Base-by-base conservation (phyloP, 148 eudicot species). In the Nyssa sinensis region DNA sequence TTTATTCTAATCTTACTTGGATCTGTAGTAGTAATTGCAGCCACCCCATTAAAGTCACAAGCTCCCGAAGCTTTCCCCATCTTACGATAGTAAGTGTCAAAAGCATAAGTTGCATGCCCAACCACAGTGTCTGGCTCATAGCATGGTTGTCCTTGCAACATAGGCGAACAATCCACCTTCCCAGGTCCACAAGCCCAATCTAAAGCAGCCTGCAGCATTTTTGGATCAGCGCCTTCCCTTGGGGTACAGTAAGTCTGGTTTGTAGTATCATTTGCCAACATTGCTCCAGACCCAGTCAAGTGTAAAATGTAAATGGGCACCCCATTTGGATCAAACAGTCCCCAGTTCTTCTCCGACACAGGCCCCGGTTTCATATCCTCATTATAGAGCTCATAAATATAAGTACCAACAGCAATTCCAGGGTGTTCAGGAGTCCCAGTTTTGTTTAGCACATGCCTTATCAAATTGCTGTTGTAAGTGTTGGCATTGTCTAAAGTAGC, bases 121-220 rank as follows among this genome's bases (percentile, higher is more conserved):
- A 74, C 73, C 51, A 93, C 89, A 17, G 66, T 77, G 72, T 93
- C 98, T 0, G 98, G 98, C 5, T 93, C 93, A 66, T 91, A 93
- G 77, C 98, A 93, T 1, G 92, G 84, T 73, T 83, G 80, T 16
- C 94, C 96, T 81, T 89, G 94, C 86, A 74, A 63, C 81, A 93
- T 30, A 23, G 81, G 66, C 0, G 92, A 83, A 51, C 98, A 93
- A 62, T 91, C 84, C 59, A 91, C 98, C 77, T 93, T 91, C 7
- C 98, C 98, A 0, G 96, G 87, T 49, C 98, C 98, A 85, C 98
- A 93, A 29, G 98, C 98, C 98, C 98, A 93, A 84, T 93, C 94
- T 69, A 93, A 67, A 23, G 91, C 98, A n/a, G 94, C 94, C 77
- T 93, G 98, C 81, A 93, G 70, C 98, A 91, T 85, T 82, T 88